phyloP scores from a whole-genome alignment of 2,329 filamentous ascomycete species.

The Chaetomium strumarium region DNA sequence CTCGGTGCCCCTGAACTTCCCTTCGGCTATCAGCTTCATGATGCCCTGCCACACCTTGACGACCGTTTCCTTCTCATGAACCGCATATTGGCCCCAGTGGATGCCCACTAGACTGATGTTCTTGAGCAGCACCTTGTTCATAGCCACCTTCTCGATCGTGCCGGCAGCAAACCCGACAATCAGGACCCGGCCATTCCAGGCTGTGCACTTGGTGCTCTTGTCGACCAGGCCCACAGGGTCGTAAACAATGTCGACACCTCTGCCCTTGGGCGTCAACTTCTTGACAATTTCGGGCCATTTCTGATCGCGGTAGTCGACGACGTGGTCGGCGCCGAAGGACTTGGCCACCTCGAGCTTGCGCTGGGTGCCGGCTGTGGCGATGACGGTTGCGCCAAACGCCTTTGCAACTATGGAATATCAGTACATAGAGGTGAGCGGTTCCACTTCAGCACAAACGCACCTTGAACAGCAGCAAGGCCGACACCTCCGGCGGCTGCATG shows the following conservation, averaged over 20 bases:
- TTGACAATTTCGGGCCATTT: constrained; percentile 65
- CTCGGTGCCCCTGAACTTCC: constrained; percentile 75
- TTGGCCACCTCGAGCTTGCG: constrained; percentile 76
- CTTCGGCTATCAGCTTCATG: constrained; percentile 67
- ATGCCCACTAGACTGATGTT: constrained; percentile 86
- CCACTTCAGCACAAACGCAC: constrained; percentile 27
- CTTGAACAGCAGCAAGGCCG: constrained; percentile 83
- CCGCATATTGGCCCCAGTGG: constrained; percentile 83
- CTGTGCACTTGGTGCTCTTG: constrained; percentile 79
- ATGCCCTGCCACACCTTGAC: constrained; percentile 75
- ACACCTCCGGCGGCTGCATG: constrained; percentile 92
- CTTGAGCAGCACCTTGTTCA: constrained; percentile 90
- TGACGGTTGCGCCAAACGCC: constrained; percentile 83
- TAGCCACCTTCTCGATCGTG: constrained; percentile 81
- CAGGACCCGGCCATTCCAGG: constrained; percentile 85
- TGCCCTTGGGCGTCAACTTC: constrained; percentile 64
- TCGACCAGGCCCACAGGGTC: constrained; percentile 91
- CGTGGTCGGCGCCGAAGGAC: constrained; percentile 78
- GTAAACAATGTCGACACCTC: constrained; percentile 86
- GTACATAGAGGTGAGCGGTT: too few relatives aligned
- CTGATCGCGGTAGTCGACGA: constrained; percentile 65
- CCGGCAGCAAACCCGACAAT: constrained; percentile 87
- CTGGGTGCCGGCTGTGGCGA: constrained; percentile 78
- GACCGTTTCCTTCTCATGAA: constrained; percentile 65
- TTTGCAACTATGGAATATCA: constrained; percentile 58